A percentile compares a stretch with the other conserved stretches of the same genome.
phyloP scores from a whole-genome alignment of 495 filamentous ascomycete species.

The Durotheca rogersii region DNA sequence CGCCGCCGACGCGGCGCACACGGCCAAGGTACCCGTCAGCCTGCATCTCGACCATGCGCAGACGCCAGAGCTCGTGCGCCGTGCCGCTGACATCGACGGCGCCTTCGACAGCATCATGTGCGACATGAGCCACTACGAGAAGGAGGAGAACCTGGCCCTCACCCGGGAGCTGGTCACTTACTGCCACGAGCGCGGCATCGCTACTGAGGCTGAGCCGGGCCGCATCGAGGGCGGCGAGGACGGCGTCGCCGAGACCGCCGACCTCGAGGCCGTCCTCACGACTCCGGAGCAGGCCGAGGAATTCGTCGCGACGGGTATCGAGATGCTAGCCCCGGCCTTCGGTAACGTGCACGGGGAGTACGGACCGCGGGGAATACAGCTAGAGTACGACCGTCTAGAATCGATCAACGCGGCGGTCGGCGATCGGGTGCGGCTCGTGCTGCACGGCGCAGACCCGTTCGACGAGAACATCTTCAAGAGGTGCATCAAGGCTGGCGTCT shows the following conservation, averaged over 20 bases:
- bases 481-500: slow-evolving; percentile 70
- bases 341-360: slow-evolving; percentile 87
- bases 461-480: slow-evolving; percentile 64
- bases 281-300: slow-evolving; percentile 73
- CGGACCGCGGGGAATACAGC: slow-evolving; percentile 67
- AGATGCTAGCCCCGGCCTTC: slow-evolving; percentile 82
- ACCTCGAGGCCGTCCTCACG: slow-evolving; percentile 73
- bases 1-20: slow-evolving; percentile 61
- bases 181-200: slow-evolving; percentile 73
- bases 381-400: slow-evolving; percentile 70
- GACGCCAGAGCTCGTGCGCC: slow-evolving; percentile 66
- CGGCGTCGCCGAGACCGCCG: slow-evolving; percentile 72
- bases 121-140: slow-evolving; percentile 81
- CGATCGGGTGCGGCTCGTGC: slow-evolving; percentile 62
- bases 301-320: slow-evolving; percentile 77
- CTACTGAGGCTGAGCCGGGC: slow-evolving; percentile 78
- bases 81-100: slow-evolving; percentile 60
- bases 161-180: slow-evolving; percentile 70
- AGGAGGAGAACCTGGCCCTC: slow-evolving; percentile 72
- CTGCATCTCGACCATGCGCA: slow-evolving; percentile 80
- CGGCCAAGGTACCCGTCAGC: slow-evolving; percentile 67
- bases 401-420: slow-evolving; percentile 63
- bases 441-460: slow-evolving; percentile 80
- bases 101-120: slow-evolving; percentile 82
- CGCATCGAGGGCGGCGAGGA: slow-evolving; percentile 85